These are phyloP conservation scores for Linum trigynum DNA, from an alignment of 345 rosid genomes.

Conservation along the genomic window DNA sequence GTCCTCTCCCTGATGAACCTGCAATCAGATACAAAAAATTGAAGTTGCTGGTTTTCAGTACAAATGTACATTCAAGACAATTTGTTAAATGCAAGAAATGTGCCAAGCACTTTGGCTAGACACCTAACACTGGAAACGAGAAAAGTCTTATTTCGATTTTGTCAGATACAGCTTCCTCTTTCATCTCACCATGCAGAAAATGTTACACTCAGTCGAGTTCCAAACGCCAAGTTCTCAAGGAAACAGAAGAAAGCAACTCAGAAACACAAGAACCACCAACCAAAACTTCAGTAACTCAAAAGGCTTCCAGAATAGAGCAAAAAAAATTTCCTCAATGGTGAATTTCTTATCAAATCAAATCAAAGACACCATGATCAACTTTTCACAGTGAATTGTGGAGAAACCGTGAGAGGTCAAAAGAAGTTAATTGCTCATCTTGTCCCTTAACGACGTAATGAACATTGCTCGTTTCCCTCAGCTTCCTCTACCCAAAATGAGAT, in stretches of 20 bases:
- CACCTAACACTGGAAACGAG: background rate
- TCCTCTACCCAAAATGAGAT: background rate
- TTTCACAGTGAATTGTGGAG: no score
- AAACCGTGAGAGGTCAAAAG: no score
- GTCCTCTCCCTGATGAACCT: constrained; percentile 65
- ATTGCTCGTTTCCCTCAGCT: no score
- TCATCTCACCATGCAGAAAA: background rate
- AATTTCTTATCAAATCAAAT: background rate
- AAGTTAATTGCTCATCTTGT: no score
- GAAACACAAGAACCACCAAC: background rate
- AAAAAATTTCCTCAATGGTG: background rate
- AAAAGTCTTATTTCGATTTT: background rate
- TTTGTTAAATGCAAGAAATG: background rate
- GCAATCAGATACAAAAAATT: background rate
- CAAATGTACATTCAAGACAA: background rate
- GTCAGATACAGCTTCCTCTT: background rate
- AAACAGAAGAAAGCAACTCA: background rate
- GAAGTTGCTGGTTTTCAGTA: background rate
- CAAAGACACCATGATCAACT: background rate
- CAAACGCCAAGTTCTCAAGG: background rate
- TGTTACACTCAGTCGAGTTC: background rate
- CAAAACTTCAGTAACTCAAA: background rate
- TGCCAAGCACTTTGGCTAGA: background rate
- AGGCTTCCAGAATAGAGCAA: background rate
- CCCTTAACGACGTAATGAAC: no score